Percentiles rank a stretch among this genome's conserved stretches.
phyloP scores from a whole-genome alignment of 129 eudicot species.

The Lonicera japonica region DNA sequence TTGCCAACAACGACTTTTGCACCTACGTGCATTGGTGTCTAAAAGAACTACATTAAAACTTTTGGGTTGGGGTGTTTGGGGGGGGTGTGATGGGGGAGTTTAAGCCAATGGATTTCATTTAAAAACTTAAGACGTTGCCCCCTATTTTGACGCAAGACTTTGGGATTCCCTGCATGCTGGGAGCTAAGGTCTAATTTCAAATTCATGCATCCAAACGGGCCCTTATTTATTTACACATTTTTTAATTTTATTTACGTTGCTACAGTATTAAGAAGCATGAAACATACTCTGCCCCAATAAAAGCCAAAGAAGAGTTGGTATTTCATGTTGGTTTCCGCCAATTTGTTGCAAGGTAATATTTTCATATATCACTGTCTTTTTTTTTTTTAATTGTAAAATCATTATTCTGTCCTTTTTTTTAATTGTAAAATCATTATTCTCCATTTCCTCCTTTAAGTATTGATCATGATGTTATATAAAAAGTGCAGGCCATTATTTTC shows the following conservation, averaged over 20 bases:
- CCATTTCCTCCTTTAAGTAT: not conserved
- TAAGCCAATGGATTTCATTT: too few species aligned
- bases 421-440: not conserved
- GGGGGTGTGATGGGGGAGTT: too few species aligned
- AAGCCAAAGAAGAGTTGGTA: conserved; percentile 80
- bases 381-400: not conserved
- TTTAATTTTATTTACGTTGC: not conserved
- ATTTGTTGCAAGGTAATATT: conserved; percentile 66
- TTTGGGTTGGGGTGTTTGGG: too few species aligned
- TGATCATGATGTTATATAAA: not conserved
- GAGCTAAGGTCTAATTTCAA: too few species aligned
- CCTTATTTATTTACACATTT: not conserved
- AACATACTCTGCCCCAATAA: conserved; percentile 66
- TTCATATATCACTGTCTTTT: too few species aligned
- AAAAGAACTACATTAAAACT: too few species aligned
- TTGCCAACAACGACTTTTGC: too few species aligned
- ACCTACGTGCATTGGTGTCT: too few species aligned
- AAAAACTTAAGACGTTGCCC: too few species aligned
- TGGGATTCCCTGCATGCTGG: too few species aligned
- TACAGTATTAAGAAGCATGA: conserved; percentile 79
- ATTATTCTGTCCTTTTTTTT: not conserved
- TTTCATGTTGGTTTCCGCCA: conserved; percentile 95
- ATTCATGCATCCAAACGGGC: too few species aligned
- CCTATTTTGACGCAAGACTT: too few species aligned
- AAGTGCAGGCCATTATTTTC: conserved; percentile 86